A percentile compares a stretch with the other conserved stretches of the same genome.
Evolutionary conservation across 768 basidiomycete genomes (phyloP).

Genomic region (Macrolepiota fuliginosa): DNA sequence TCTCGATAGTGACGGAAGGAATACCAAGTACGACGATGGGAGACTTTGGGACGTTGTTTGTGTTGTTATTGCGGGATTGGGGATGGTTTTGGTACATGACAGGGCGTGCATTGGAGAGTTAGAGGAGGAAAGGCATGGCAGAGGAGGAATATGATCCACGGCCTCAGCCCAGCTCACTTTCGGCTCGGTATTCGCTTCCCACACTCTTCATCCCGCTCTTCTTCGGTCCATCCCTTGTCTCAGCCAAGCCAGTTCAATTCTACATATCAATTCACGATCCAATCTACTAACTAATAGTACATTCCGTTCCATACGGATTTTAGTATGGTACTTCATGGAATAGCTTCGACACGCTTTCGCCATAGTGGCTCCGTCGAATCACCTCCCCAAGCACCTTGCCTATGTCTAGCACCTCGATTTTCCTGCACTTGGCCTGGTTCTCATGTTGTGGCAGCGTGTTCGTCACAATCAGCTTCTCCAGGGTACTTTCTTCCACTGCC

Average conservation of each 20-base stretch:
- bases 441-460: constrained; percentile 92
- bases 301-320: constrained; percentile 22
- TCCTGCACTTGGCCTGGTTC: constrained; percentile 67
- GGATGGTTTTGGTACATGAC: constrained; percentile 53
- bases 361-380: constrained; percentile 93
- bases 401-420: constrained; percentile 94
- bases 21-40: constrained; percentile 64
- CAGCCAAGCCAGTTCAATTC: constrained; percentile 1
- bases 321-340: constrained; percentile 91
- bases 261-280: constrained; percentile 20
- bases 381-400: constrained; percentile 95
- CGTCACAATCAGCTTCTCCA: constrained; percentile 96
- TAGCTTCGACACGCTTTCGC: constrained; percentile 88
- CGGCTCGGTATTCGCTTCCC: constrained; percentile 17
- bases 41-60: constrained; percentile 20
- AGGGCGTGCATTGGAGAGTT: constrained; percentile 49
- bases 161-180: constrained; percentile 13
- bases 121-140: constrained; percentile 23
- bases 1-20: constrained; percentile 72
- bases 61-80: constrained; percentile 28
- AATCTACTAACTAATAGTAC: constrained; percentile 12
- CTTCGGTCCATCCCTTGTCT: constrained; percentile 6
- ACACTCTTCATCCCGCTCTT: constrained; percentile 14
- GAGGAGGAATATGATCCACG: constrained; percentile 14
- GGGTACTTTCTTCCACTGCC: constrained; percentile 63